Evolutionary conservation across 345 rosid genomes (phyloP).

Genomic region (Reutealis trisperma): DNA sequence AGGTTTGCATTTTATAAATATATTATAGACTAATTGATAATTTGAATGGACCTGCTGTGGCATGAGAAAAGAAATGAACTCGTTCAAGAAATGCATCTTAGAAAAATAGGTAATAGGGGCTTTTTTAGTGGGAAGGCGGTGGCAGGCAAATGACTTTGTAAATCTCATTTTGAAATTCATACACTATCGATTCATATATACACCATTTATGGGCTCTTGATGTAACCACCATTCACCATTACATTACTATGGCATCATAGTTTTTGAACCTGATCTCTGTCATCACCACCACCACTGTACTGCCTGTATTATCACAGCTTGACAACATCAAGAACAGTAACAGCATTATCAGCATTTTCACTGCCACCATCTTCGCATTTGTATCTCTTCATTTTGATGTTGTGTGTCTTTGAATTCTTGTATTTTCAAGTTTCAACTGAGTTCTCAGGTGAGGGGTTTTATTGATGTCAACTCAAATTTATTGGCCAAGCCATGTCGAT

Average conservation of each 20-base stretch:
- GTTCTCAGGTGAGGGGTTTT: not conserved
- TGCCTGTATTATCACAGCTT: not conserved
- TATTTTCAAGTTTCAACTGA: not conserved
- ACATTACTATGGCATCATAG: not conserved
- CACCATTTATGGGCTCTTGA: not conserved
- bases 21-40: not conserved
- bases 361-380: not conserved
- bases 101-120: not conserved
- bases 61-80: not conserved
- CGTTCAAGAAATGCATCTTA: not conserved
- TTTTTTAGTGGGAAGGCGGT: not conserved
- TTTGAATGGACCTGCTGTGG: not conserved
- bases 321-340: not conserved
- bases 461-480: not conserved
- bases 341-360: not conserved
- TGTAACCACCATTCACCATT: not conserved
- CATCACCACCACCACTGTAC: not conserved
- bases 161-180: not conserved
- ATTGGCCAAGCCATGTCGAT: not conserved
- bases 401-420: not conserved
- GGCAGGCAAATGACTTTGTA: not conserved
- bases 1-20: not conserved
- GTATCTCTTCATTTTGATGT: not conserved
- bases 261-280: not conserved
- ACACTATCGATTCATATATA: not conserved